Evolutionary conservation across 2,329 filamentous ascomycete species (phyloP).

Genomic region (Diaporthe sp.): DNA sequence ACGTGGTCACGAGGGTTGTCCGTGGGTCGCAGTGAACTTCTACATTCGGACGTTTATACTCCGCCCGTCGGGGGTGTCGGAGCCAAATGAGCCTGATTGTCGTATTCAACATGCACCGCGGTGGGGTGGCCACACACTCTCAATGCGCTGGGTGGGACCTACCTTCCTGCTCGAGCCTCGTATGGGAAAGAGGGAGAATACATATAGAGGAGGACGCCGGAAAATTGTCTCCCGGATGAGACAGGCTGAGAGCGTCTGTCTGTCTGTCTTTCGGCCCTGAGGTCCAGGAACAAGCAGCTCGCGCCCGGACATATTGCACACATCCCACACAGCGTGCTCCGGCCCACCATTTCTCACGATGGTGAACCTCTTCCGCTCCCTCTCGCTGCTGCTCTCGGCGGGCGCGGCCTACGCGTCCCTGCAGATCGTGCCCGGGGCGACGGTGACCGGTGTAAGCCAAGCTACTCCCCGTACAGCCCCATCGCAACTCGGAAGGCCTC

Average conservation of each 20-base stretch:
- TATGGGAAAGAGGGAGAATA: not conserved
- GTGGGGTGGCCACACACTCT: slow-evolving; percentile 12
- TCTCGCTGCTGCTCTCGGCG: slow-evolving; percentile 44
- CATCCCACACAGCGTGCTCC: not conserved
- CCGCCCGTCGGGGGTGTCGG: slow-evolving; percentile 34
- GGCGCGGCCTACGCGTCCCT: slow-evolving; percentile 44
- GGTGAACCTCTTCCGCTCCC: slow-evolving; percentile 34
- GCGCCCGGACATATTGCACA: not conserved
- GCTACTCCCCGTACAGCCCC: not conserved
- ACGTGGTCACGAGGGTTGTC: slow-evolving; percentile 22
- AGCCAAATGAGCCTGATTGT: slow-evolving; percentile 28
- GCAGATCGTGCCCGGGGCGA: slow-evolving; percentile 47
- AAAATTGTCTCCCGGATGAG: not conserved
- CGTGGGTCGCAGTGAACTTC: slow-evolving; percentile 19
- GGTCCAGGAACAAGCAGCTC: not conserved
- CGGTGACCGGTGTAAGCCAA: slow-evolving; percentile 45
- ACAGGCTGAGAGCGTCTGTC: not conserved
- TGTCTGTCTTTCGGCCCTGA: not conserved
- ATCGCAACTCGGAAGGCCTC: not conserved
- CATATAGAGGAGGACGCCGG: not conserved
- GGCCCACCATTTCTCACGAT: slow-evolving; percentile 20
- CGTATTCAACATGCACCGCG: slow-evolving; percentile 16
- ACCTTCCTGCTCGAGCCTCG: not conserved
- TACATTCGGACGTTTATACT: slow-evolving; percentile 27
- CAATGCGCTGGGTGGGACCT: slow-evolving; percentile 4